Percentiles rank a stretch among this genome's conserved stretches.
These are phyloP conservation scores for Pleurotus sapidus DNA, from an alignment of 768 basidiomycete genomes.

Conservation along the genomic window DNA sequence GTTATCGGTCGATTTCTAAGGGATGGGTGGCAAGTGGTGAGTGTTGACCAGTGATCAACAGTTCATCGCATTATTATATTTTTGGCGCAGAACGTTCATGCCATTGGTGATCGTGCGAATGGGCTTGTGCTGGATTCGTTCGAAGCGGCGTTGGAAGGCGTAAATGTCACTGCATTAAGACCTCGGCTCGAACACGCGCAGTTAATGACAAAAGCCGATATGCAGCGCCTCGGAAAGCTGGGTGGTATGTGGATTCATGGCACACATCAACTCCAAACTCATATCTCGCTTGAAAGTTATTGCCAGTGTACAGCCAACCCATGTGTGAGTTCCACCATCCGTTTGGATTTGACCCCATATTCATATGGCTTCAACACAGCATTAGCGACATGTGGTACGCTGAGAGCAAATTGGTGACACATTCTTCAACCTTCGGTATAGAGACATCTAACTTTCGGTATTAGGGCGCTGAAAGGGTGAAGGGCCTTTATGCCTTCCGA, in stretches of 20 bases:
- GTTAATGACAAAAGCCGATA: conserved; percentile 74
- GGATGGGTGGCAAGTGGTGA: conserved; percentile 90
- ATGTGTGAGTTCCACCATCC: conserved; percentile 56
- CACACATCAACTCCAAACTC: not conserved
- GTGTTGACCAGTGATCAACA: conserved; percentile 21
- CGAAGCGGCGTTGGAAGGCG: conserved; percentile 59
- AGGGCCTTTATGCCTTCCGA: conserved; percentile 85
- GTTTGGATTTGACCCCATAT: not conserved
- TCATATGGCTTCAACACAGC: conserved; percentile 28
- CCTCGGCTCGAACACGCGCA: conserved; percentile 92
- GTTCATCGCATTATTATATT: not conserved
- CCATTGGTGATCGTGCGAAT: conserved; percentile 88
- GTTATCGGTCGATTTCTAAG: conserved; percentile 68
- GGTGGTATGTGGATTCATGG: conserved; percentile 52
- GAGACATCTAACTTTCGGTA: conserved; percentile 8
- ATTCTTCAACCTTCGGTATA: not conserved
- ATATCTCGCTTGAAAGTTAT: conserved; percentile 54
- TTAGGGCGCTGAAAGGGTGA: conserved; percentile 81
- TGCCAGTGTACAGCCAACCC: conserved; percentile 87
- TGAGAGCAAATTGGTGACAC: conserved; percentile 68
- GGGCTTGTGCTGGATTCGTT: conserved; percentile 81
- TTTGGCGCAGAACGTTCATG: conserved; percentile 71
- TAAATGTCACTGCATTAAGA: conserved; percentile 61
- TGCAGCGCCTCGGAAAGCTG: conserved; percentile 71
- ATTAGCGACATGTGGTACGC: conserved; percentile 91